These are phyloP conservation scores for Triticum monococcum DNA, from an alignment of 176 grass and related monocot species.

Conservation along the genomic window DNA sequence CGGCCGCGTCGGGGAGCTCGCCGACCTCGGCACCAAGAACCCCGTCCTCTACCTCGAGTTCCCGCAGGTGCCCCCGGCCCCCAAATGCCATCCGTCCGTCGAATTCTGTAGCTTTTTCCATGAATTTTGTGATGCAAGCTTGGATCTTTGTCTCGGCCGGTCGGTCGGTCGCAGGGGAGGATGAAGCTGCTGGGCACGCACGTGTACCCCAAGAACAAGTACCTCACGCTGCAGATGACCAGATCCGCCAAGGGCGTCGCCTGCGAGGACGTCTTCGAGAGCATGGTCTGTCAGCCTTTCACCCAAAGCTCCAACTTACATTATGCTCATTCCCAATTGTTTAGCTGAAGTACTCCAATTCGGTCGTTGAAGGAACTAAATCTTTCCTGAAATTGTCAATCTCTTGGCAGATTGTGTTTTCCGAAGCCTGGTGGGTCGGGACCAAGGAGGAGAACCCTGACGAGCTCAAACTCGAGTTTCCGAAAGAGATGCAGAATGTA, in stretches of 20 bases:
- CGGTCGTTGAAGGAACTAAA: neutral
- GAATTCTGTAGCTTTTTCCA: neutral
- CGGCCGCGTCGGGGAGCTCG: constrained; percentile 78
- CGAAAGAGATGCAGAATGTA: constrained; percentile 60
- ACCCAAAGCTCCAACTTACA: neutral
- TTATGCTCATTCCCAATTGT: neutral
- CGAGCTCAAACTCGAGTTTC: constrained; percentile 74
- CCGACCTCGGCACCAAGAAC: constrained; percentile 79
- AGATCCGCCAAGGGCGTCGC: constrained; percentile 75
- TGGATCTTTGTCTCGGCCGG: neutral
- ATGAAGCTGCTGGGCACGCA: constrained; percentile 98
- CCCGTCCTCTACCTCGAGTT: constrained; percentile 85
- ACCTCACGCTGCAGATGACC: constrained; percentile 85
- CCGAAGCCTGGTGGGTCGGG: constrained; percentile 87
- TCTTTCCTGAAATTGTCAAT: neutral
- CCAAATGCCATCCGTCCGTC: neutral
- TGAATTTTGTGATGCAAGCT: neutral
- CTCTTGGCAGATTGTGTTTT: constrained; percentile 81
- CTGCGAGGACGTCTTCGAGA: constrained; percentile 94
- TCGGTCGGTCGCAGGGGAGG: constrained; percentile 28
- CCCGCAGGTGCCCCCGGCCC: constrained; percentile 45
- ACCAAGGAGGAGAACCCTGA: constrained; percentile 79
- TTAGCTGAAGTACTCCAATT: neutral
- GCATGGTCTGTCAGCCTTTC: constrained; percentile 63
- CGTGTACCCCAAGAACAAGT: constrained; percentile 97